Evolutionary conservation across 345 rosid genomes (phyloP), one percentile per base, ranked within the genome.

Genomic region (Citrus mangshanensis): DNA sequence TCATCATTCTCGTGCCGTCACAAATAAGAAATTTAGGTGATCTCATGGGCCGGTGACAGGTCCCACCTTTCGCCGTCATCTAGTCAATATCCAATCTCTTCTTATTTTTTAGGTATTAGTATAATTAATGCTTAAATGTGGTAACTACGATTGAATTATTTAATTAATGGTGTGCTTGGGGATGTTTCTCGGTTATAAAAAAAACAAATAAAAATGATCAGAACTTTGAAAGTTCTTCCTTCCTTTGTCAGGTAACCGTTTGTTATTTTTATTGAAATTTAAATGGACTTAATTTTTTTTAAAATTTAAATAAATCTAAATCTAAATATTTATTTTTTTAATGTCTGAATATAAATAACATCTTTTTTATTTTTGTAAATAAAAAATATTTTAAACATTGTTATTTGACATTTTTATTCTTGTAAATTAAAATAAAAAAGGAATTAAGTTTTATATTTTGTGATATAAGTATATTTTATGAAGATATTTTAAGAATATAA

Each of bases 21-120:
- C 81, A 78, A 80, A 76, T 88, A 86, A 85, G 89, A 86, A 85
- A 87, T 68, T 38, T n/a, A 8, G 58, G 73, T 91, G 86, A 89
- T 85, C 84, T 88, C 89, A 89, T 83, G 79, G 89, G 91, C 82
- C 89, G 91, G 89, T 80, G 73, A 24, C 49, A 32, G 79, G 78
- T 35, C 82, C 84, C 89, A 73, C 77, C 22, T 73, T 71, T 81
- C 88, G 30, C 74, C 76, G 70, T 84, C 85, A 82, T n/a, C n/a
- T 49, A n/a, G 25, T 46, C 75, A 66, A 75, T 42, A 5, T 30
- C 74, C 38, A 27, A 38, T 74, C 25, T 73, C 34, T 3, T 80
- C 30, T 8, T 30, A 25, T 4, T 65, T n/a, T 13, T 46, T 46
- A 19, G n/a, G 38, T 60, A 14, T 3, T 13, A 24, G 13, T 40